Conservation (phyloP, 352 stramenopile genomes). For the Pythium volutum region DNA sequence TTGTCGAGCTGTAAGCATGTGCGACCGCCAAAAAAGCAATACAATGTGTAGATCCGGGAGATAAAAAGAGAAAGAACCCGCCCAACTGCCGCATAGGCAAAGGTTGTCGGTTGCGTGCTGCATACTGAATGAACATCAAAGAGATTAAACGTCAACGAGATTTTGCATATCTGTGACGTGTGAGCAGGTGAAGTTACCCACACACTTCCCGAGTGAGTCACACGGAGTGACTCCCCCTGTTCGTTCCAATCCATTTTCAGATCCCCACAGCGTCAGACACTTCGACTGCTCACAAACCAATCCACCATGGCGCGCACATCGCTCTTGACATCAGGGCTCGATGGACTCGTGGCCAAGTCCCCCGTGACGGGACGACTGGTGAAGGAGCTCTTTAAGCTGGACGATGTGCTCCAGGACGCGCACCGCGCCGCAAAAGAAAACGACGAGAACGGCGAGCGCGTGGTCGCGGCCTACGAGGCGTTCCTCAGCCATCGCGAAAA, state of each 20-base stretch:
- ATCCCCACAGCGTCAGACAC: neutral
- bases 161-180: conserved; percentile 8
- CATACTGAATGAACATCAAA: neutral
- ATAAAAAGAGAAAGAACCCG: neutral
- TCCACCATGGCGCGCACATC: conserved; percentile 9
- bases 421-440: conserved; percentile 30
- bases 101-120: neutral
- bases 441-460: conserved; percentile 32
- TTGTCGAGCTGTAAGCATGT: conserved; percentile 24
- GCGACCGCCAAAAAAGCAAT: neutral
- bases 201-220: neutral
- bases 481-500: conserved; percentile 28
- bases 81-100: neutral
- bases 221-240: too few species aligned
- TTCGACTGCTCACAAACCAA: neutral
- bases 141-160: neutral
- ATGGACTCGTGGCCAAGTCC: conserved; percentile 10
- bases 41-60: conserved; percentile 12
- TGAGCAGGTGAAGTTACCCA: neutral
- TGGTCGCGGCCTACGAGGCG: conserved; percentile 29
- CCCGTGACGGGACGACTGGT: conserved; percentile 11
- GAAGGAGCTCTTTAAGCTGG: conserved; percentile 24
- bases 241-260: too few species aligned
- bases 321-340: conserved; percentile 8
- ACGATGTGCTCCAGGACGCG: conserved; percentile 30